These are phyloP conservation scores for Dillenia suffruticosa DNA, from an alignment of 164 flowering plant genomes.

Conservation along the genomic window DNA sequence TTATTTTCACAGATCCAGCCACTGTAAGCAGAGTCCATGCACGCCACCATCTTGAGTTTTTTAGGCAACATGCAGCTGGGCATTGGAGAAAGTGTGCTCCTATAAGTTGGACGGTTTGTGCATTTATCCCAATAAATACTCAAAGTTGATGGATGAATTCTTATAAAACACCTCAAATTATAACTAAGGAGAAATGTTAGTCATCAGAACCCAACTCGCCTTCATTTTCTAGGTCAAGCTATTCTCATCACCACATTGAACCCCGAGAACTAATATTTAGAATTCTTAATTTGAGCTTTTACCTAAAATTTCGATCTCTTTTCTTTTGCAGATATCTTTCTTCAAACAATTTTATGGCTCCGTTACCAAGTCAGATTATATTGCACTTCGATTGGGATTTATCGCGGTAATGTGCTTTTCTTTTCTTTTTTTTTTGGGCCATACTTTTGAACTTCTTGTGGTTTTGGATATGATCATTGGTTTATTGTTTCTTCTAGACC, in stretches of 20 bases:
- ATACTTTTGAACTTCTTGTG: neutral
- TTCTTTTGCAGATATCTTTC: conserved; percentile 50
- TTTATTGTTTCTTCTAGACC: conserved; percentile 28
- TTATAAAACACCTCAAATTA: no score
- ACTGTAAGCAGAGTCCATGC: neutral
- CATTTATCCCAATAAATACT: no score
- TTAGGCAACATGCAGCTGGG: conserved; percentile 24
- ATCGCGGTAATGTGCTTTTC: conserved; percentile 45
- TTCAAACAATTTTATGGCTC: conserved; percentile 81
- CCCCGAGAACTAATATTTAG: no score
- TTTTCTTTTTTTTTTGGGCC: neutral
- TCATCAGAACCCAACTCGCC: no score
- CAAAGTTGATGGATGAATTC: no score
- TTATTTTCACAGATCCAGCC: conserved; percentile 1
- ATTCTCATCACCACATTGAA: no score
- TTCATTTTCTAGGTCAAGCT: no score
- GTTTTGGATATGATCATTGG: conserved; percentile 4
- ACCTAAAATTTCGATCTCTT: neutral
- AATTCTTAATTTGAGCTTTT: no score
- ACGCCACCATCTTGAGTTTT: conserved; percentile 15
- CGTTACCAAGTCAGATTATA: conserved; percentile 70
- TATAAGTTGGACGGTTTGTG: conserved; percentile 64
- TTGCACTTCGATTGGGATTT: conserved; percentile 72
- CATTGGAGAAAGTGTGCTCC: conserved; percentile 52
- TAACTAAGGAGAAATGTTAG: no score